phyloP scores from a whole-genome alignment of 2,329 filamentous ascomycete genomes.

The Ilyonectria robusta region DNA sequence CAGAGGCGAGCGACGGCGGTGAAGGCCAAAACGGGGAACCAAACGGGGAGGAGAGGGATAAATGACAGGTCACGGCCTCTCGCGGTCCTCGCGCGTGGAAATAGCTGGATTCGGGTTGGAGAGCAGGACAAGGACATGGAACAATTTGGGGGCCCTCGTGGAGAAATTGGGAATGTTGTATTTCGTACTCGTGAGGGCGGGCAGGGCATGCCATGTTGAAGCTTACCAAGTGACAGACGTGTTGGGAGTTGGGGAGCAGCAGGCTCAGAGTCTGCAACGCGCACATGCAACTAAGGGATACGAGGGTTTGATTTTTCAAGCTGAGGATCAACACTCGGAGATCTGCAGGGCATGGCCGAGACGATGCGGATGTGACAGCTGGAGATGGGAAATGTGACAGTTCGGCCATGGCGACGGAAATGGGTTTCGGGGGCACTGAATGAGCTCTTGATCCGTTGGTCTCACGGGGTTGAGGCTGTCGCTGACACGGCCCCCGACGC shows the following conservation, averaged over 20 bases:
- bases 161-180: neutral
- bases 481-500: constrained; percentile 3
- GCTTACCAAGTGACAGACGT: neutral
- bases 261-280: neutral
- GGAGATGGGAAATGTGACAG: constrained; percentile 1
- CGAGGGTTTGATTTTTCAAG: neutral
- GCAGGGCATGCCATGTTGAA: neutral
- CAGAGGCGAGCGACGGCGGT: constrained; percentile 1
- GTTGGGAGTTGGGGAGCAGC: neutral
- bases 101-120: constrained; percentile 15
- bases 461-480: constrained; percentile 14
- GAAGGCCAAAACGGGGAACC: neutral
- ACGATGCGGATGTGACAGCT: constrained; percentile 8
- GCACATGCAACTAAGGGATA: neutral
- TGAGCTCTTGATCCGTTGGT: constrained; percentile 17
- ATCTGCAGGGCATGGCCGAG: constrained; percentile 5
- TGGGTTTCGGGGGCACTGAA: neutral
- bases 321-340: neutral
- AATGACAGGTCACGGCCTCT: neutral
- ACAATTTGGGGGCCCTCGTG: neutral
- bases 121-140: neutral
- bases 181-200: neutral
- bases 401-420: neutral
- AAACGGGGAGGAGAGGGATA: neutral
- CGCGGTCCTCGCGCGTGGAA: constrained; percentile 9